A percentile compares a stretch with the other conserved stretches of the same genome.
Conservation (phyloP, 441 rosid genomes). For the Arabidopsis lyrata region DNA sequence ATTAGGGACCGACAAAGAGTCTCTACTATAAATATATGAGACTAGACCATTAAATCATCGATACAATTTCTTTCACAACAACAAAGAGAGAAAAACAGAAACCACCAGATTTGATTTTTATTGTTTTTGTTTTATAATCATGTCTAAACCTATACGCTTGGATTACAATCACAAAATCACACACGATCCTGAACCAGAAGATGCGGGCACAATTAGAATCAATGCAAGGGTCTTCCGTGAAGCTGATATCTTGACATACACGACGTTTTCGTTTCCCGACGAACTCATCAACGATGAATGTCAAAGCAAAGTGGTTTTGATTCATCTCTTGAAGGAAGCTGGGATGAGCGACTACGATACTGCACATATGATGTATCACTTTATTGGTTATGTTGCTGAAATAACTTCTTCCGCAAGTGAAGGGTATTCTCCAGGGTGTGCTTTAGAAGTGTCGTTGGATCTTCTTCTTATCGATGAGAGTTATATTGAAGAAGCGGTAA, state of each 20-base stretch:
- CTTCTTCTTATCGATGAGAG: too few species aligned
- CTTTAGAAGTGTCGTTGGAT: too few species aligned
- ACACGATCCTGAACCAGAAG: conserved; percentile 11
- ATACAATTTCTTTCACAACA: neutral
- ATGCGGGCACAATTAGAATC: conserved; percentile 20
- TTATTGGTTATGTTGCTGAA: too few species aligned
- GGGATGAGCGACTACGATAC: too few species aligned
- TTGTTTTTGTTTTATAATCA: neutral
- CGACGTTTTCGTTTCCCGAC: neutral
- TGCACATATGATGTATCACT: too few species aligned
- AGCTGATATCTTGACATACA: neutral
- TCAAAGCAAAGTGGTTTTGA: too few species aligned
- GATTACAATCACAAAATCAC: neutral
- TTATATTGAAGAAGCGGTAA: too few species aligned
- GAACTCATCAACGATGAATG: neutral
- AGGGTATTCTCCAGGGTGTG: too few species aligned
- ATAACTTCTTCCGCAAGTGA: too few species aligned
- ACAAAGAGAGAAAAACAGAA: neutral
- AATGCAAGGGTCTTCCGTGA: neutral
- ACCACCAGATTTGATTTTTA: neutral
- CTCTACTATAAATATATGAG: conserved; percentile 1
- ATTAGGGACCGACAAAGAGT: neutral
- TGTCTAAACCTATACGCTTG: neutral
- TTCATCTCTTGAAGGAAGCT: too few species aligned
- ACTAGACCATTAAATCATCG: neutral